Evolutionary conservation across 495 filamentous ascomycete genomes (phyloP).

Genomic region (Geoglossum glabrum): DNA sequence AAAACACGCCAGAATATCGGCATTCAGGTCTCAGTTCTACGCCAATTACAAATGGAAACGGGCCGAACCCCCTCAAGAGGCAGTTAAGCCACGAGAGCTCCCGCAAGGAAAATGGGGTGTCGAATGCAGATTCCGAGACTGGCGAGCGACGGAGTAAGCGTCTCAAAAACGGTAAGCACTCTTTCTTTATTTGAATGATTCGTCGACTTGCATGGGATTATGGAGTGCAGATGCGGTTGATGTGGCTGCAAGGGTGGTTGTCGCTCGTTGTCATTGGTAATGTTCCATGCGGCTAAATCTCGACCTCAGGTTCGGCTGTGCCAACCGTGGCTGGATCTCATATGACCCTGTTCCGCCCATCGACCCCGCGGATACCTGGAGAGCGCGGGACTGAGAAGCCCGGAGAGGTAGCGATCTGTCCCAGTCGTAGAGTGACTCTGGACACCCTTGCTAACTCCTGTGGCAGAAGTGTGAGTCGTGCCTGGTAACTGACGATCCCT

Average conservation of each 20-base stretch:
- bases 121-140: constrained; percentile 44
- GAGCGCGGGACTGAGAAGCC: constrained; percentile 45
- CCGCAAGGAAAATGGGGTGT: constrained; percentile 37
- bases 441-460: not conserved
- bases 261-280: not conserved
- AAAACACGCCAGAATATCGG: constrained; percentile 38
- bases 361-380: constrained; percentile 45
- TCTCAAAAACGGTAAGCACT: constrained; percentile 63
- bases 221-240: constrained; percentile 2
- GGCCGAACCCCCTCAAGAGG: constrained; percentile 50
- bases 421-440: not conserved
- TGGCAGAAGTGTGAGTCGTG: constrained; percentile 69
- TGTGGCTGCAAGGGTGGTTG: not conserved
- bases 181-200: constrained; percentile 4
- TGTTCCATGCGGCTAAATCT: not conserved
- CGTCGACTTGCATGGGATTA: not conserved
- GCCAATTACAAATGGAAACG: constrained; percentile 33
- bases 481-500: constrained; percentile 55
- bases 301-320: constrained; percentile 22
- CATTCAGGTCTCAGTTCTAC: constrained; percentile 29
- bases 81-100: constrained; percentile 58
- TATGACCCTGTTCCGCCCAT: constrained; percentile 82
- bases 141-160: constrained; percentile 73
- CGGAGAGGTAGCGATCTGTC: constrained; percentile 42
- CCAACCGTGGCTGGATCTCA: constrained; percentile 89